Conservation (phyloP, 805 yeast species). For the Torulaspora franciscae region DNA sequence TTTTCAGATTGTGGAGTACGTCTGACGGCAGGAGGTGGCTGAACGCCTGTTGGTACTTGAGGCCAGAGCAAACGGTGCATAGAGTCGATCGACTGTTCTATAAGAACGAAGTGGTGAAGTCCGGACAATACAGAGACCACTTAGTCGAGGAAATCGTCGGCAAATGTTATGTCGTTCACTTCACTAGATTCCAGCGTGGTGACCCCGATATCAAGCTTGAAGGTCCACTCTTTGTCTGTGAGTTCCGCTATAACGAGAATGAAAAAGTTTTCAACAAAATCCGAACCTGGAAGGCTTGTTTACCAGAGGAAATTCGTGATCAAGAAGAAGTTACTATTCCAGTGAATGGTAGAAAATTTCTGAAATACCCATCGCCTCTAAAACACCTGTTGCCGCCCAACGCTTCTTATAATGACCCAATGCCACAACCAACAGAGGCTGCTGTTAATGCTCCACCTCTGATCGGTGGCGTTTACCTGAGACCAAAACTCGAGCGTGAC, state of each 20-base stretch:
- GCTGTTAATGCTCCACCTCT: constrained; percentile 90
- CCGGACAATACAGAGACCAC: constrained; percentile 96
- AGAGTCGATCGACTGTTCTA: constrained; percentile 83
- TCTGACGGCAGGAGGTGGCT: constrained; percentile 78
- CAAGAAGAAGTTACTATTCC: constrained; percentile 75
- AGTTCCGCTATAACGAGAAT: constrained; percentile 85
- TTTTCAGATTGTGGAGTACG: constrained; percentile 86
- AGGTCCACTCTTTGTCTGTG: constrained; percentile 88
- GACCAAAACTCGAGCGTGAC: constrained; percentile 70
- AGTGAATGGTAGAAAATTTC: constrained; percentile 58
- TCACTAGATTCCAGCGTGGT: constrained; percentile 91
- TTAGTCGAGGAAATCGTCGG: constrained; percentile 82
- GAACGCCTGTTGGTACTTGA: constrained; percentile 95
- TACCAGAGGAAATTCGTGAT: constrained; percentile 93
- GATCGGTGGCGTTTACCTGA: constrained; percentile 81
- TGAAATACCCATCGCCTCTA: constrained; percentile 80
- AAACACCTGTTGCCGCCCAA: constrained; percentile 69
- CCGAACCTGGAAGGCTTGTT: constrained; percentile 97
- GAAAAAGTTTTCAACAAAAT: constrained; percentile 90
- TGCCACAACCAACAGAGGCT: constrained; percentile 79
- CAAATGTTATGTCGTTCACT: constrained; percentile 90
- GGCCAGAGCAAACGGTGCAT: constrained; percentile 98
- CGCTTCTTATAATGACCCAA: constrained; percentile 65
- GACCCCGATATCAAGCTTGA: constrained; percentile 79
- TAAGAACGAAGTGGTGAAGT: constrained; percentile 91